A percentile compares a stretch with the other conserved stretches of the same genome.
These are phyloP conservation scores for Podospora australis DNA, from an alignment of 495 filamentous ascomycete species.

Conservation along the genomic window DNA sequence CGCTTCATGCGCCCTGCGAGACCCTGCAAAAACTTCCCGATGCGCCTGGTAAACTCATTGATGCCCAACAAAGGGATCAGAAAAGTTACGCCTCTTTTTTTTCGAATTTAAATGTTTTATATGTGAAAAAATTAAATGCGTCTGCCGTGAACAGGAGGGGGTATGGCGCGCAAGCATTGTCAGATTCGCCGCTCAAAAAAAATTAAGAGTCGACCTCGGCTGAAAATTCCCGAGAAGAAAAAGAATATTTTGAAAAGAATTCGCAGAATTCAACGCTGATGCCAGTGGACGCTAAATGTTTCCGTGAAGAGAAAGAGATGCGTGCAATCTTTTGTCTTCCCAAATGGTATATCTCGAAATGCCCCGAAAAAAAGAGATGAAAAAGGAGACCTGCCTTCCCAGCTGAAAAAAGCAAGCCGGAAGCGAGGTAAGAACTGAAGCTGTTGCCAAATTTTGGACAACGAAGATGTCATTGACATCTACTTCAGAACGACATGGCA, in stretches of 20 bases:
- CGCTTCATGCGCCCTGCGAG: neutral
- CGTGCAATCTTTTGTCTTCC: slow-evolving; percentile 35
- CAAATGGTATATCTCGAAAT: slow-evolving; percentile 30
- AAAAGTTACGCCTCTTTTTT: slow-evolving; percentile 16
- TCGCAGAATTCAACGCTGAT: slow-evolving; percentile 34
- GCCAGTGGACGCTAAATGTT: slow-evolving; percentile 35
- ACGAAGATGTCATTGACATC: slow-evolving; percentile 8
- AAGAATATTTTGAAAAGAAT: slow-evolving; percentile 15
- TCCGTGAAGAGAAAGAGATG: slow-evolving; percentile 26
- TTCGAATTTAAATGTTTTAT: slow-evolving; percentile 11
- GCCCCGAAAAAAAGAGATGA: slow-evolving; percentile 13
- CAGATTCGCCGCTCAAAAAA: slow-evolving; percentile 3
- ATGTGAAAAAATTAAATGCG: slow-evolving; percentile 20
- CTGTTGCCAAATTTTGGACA: slow-evolving; percentile 10
- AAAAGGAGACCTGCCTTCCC: slow-evolving; percentile 13
- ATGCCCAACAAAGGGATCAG: slow-evolving; percentile 1
- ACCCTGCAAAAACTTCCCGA: neutral
- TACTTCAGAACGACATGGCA: slow-evolving; percentile 31
- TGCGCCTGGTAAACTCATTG: neutral
- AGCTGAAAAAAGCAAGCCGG: too few relatives aligned
- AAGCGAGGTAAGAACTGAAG: slow-evolving; percentile 6
- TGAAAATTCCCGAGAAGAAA: slow-evolving; percentile 11
- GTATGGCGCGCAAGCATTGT: slow-evolving; percentile 14
- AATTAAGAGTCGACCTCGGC: slow-evolving; percentile 7
- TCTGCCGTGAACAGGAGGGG: slow-evolving; percentile 17